Conservation (phyloP, 2,329 filamentous ascomycete species). For the Diaporthe longicolla region DNA sequence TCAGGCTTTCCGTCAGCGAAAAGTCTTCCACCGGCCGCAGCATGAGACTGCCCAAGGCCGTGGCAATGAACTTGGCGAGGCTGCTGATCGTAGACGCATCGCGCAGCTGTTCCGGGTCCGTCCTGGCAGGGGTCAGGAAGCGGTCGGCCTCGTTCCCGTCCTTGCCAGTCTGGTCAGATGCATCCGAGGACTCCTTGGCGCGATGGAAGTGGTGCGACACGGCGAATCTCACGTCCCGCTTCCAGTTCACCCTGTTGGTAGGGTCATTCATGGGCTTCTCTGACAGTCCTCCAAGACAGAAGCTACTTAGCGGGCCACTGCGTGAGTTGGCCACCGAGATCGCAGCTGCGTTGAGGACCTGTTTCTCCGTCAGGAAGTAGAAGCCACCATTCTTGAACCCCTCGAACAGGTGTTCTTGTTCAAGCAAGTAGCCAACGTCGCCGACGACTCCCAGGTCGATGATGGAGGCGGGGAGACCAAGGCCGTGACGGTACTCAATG, state of each 20-base stretch:
- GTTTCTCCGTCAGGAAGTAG: background rate
- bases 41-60: background rate
- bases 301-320: background rate
- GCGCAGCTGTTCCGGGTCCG: too few species aligned
- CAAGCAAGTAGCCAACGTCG: background rate
- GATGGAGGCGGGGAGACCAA: constrained; percentile 50
- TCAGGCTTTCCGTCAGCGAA: background rate
- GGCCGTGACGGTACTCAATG: constrained; percentile 49
- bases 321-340: background rate
- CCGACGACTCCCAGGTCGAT: background rate
- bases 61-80: background rate
- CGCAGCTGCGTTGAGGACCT: background rate
- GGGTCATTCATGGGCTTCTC: background rate
- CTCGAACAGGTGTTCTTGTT: background rate
- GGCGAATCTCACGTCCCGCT: background rate
- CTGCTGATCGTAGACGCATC: too few species aligned
- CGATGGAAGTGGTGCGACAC: background rate
- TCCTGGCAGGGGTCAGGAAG: too few species aligned
- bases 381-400: background rate
- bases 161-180: too few species aligned
- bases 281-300: background rate
- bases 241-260: background rate
- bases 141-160: too few species aligned
- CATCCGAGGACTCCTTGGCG: background rate
- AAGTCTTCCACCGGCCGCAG: background rate